Evolutionary conservation across 2,329 filamentous ascomycete species (phyloP), one percentile per base, ranked within the genome.

Genomic region (Harringtonia aguacate): DNA sequence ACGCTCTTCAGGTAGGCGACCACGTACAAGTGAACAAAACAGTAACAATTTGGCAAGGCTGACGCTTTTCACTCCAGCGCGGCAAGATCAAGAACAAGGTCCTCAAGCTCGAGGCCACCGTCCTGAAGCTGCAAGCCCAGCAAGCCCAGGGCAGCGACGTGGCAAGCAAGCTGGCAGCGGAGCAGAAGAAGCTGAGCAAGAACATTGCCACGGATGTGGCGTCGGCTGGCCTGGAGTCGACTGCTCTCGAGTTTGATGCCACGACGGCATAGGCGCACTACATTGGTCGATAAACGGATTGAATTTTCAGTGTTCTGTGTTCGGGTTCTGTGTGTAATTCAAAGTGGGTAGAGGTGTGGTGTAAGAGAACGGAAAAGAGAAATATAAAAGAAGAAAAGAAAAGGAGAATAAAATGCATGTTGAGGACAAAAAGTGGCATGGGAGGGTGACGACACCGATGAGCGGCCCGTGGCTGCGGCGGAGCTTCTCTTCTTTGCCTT

Each of bases 21-120:
- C 10, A 10, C 28, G 15, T 27, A 34, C 48, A 28, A 28, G n/a
- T n/a, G n/a, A 38, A 38, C 9, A 28, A 17, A 4, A 28, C 7
- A 39, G 15, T 39, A 29, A 29, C 18, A 31, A 21, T n/a, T 27
- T 27, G 24, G 24, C 24, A 27, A 27, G 10, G 10, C 24, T 27
- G 10, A 27, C 24, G 24, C 10, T 10, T 27, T 27, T 27, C 10
- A 27, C 20, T 41, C 8, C 27, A 59, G 59, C 56, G 61, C 43
- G 66, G 66, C 50, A 70, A 70, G 56, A 69, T 61, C 49, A 67
- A 68, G 61, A 71, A 70, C 61, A 71, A 72, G 56, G 65, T 72
- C 17, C 56, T 72, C 37, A 72, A 72, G 56, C 56, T 71, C 46
- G 63, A 59, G 45, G 63, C 67, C 15, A 65, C 66, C 41, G 60